phyloP scores from a whole-genome alignment of 2,329 filamentous ascomycete species.

The Penicillium sp. region DNA sequence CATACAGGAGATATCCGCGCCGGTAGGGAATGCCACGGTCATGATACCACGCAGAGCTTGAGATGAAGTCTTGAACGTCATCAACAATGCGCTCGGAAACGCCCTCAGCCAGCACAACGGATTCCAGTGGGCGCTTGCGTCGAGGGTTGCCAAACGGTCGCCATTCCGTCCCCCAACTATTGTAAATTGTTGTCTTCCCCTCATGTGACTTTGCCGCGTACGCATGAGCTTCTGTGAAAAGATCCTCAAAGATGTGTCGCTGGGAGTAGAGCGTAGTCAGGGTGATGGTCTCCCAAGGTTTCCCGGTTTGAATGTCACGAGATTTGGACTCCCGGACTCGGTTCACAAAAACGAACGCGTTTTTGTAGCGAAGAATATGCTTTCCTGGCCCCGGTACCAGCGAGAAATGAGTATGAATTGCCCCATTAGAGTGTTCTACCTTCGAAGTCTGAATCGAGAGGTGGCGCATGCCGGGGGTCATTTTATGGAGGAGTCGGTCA shows the following conservation, averaged over 20 bases:
- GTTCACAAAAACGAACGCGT: conserved; percentile 84
- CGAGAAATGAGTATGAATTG: conserved; percentile 76
- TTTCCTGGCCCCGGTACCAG: conserved; percentile 88
- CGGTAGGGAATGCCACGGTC: conserved; percentile 94
- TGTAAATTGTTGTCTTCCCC: conserved; percentile 92
- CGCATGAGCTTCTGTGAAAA: conserved; percentile 83
- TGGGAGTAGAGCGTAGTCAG: conserved; percentile 89
- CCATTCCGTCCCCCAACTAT: conserved; percentile 83
- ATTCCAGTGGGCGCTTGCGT: conserved; percentile 82
- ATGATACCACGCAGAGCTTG: conserved; percentile 81
- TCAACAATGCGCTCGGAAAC: conserved; percentile 78
- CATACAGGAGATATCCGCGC: conserved; percentile 83
- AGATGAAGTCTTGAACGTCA: conserved; percentile 81
- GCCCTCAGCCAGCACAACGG: conserved; percentile 81
- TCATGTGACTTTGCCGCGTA: conserved; percentile 79
- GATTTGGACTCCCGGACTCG: conserved; percentile 83
- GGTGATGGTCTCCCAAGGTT: conserved; percentile 91
- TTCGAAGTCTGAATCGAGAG: conserved; percentile 66
- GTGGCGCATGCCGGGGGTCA: conserved; percentile 63
- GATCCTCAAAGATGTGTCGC: conserved; percentile 82
- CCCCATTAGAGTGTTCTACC: conserved; percentile 64
- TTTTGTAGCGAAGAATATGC: conserved; percentile 83
- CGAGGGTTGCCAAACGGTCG: conserved; percentile 78
- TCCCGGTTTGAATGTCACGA: conserved; percentile 75
- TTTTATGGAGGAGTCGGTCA: conserved; percentile 56